These are phyloP conservation scores for Stentor roeselii DNA, from an alignment of 73 alveolate genomes.

Conservation along the genomic window DNA sequence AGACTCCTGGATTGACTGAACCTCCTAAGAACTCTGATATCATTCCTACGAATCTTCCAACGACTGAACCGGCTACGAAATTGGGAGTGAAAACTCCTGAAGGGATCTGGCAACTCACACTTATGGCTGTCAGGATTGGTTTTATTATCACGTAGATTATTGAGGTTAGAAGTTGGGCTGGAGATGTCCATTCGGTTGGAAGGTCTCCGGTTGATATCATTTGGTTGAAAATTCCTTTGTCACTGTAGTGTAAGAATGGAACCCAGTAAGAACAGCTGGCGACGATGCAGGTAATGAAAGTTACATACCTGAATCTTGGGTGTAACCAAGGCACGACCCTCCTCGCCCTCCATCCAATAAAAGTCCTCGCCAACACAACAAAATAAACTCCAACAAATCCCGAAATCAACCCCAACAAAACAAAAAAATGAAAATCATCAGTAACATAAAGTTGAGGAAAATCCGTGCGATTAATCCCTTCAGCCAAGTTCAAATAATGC, in stretches of 20 bases:
- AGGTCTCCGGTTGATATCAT: background rate
- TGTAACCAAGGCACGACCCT: background rate
- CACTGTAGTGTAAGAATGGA: background rate
- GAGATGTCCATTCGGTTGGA: no score
- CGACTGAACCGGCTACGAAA: slow-evolving; percentile 58
- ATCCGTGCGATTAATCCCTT: slow-evolving; percentile 53
- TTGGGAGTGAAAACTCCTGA: slow-evolving; percentile 63
- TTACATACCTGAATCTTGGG: background rate
- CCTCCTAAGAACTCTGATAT: slow-evolving; percentile 8
- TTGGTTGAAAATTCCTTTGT: background rate
- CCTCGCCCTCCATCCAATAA: background rate
- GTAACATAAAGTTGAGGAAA: slow-evolving; percentile 40
- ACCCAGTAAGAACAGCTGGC: background rate
- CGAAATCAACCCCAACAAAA: slow-evolving; percentile 53
- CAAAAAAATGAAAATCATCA: slow-evolving; percentile 62
- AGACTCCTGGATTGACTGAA: slow-evolving; percentile 30
- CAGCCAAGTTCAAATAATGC: slow-evolving; percentile 42
- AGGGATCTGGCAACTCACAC: slow-evolving; percentile 55
- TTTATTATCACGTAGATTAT: no score
- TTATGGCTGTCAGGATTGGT: slow-evolving; percentile 32
- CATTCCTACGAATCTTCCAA: slow-evolving; percentile 61
- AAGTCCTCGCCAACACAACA: background rate
- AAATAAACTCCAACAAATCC: background rate
- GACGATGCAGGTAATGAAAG: background rate
- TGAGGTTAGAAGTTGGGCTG: no score